Evolutionary conservation across 306 rosid species (phyloP).

Genomic region (Cercis canadensis): DNA sequence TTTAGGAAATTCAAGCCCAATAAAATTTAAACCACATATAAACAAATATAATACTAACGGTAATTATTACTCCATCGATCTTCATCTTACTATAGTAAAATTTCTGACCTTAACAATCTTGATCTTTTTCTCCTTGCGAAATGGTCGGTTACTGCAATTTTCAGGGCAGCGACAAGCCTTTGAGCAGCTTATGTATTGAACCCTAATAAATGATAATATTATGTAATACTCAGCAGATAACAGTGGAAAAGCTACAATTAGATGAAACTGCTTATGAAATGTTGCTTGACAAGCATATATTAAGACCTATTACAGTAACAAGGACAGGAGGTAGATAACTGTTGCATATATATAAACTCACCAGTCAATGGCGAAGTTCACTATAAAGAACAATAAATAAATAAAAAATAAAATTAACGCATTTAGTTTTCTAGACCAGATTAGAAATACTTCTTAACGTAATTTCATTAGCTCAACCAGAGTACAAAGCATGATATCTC

Average conservation of each 20-base stretch:
- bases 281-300: neutral
- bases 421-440: neutral
- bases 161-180: constrained; percentile 85
- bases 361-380: neutral
- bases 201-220: constrained; percentile 52
- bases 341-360: constrained; percentile 10
- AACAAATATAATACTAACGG: neutral
- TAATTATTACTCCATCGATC: neutral
- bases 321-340: constrained; percentile 11
- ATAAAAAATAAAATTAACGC: neutral
- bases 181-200: constrained; percentile 97
- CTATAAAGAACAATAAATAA: neutral
- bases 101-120: constrained; percentile 74
- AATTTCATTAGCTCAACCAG: constrained; percentile 23
- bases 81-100: constrained; percentile 3
- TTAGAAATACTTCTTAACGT: neutral
- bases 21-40: neutral
- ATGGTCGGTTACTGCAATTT: constrained; percentile 84
- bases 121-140: constrained; percentile 88
- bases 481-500: constrained; percentile 26
- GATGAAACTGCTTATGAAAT: neutral
- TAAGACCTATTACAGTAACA: constrained; percentile 18
- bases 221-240: neutral
- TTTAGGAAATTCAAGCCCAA: neutral
- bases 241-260: constrained; percentile 13